Conservation (phyloP, 2,329 filamentous ascomycete genomes). For the Acephala macrosclerotiorum region DNA sequence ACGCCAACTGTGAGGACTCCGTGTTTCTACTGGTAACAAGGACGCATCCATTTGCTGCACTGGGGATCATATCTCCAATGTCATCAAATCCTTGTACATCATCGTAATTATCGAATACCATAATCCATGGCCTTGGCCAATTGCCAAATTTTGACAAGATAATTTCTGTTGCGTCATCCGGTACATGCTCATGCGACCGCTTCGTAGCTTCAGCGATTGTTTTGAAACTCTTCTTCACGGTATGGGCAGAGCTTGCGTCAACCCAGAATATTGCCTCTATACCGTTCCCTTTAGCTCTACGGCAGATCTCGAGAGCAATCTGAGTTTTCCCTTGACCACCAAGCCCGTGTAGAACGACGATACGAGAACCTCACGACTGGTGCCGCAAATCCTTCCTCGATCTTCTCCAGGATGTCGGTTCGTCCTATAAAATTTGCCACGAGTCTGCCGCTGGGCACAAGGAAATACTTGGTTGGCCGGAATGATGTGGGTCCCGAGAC, state of each 20-base stretch:
- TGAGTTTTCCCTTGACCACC: conserved; percentile 39
- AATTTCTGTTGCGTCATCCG: conserved; percentile 13
- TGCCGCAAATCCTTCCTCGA: conserved; percentile 21
- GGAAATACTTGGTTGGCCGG: neutral
- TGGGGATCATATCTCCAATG: conserved; percentile 28
- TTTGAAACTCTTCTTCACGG: conserved; percentile 27
- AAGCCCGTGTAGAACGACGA: conserved; percentile 32
- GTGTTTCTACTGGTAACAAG: conserved; percentile 33
- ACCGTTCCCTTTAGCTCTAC: conserved; percentile 19
- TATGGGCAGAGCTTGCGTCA: conserved; percentile 29
- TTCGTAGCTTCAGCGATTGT: conserved; percentile 25
- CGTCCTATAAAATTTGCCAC: conserved; percentile 32
- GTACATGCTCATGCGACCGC: conserved; percentile 1
- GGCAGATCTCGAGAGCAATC: conserved; percentile 34
- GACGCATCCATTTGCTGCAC: conserved; percentile 21
- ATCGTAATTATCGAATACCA: conserved; percentile 40
- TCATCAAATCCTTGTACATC: conserved; percentile 26
- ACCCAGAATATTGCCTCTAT: conserved; percentile 31
- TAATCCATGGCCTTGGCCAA: conserved; percentile 30
- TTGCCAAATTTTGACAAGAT: conserved; percentile 19
- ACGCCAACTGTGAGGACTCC: conserved; percentile 8
- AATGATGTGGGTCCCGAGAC: no score
- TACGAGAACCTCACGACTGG: conserved; percentile 4
- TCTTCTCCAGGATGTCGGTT: conserved; percentile 27
- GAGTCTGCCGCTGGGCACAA: conserved; percentile 6